Evolutionary conservation across 2,329 filamentous ascomycete genomes (phyloP).

Genomic region (Xylaria digitata): DNA sequence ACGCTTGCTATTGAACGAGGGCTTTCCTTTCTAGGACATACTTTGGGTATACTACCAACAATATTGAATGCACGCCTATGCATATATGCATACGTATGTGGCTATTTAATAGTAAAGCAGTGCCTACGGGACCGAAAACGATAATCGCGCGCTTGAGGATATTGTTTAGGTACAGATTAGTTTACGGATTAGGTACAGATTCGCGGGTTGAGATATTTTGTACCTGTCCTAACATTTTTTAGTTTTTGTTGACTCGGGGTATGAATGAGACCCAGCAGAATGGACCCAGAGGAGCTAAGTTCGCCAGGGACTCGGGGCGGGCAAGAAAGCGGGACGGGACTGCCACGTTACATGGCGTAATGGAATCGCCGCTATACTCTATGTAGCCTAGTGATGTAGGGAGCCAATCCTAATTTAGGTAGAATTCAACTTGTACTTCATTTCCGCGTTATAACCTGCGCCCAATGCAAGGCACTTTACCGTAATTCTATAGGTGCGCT

Average conservation of each 20-base stretch:
- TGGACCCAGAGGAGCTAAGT: conserved; percentile 26
- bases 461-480: no score
- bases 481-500: no score
- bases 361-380: not conserved
- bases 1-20: not conserved
- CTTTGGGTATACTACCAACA: not conserved
- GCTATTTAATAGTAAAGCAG: no score
- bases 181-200: no score
- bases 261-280: conserved; percentile 21
- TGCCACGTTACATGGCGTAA: conserved; percentile 32
- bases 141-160: no score
- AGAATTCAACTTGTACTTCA: not conserved
- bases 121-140: no score
- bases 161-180: no score
- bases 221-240: no score
- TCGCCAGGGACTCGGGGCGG: conserved; percentile 14
- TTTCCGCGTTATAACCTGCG: conserved; percentile 26
- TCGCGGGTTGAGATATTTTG: no score
- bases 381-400: not conserved
- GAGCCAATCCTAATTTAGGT: no score
- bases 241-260: no score
- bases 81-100: no score
- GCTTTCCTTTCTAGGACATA: not conserved
- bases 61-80: not conserved
- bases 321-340: conserved; percentile 17